phyloP scores from a whole-genome alignment of 176 grass and related monocot genomes.

The Alloteropsis semialata region DNA sequence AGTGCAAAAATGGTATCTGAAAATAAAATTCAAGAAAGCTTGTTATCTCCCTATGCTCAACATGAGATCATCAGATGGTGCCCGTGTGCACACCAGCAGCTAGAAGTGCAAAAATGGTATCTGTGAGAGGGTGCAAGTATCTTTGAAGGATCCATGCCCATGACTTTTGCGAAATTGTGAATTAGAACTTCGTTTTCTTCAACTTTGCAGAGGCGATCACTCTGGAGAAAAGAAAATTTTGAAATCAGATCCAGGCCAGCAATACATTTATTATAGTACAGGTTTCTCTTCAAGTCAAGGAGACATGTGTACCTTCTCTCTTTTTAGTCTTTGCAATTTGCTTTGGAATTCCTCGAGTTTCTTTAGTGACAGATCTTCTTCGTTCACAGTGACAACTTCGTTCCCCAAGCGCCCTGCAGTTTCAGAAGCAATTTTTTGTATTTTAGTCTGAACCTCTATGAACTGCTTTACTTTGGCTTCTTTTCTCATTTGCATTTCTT shows the following conservation, averaged over 20 bases:
- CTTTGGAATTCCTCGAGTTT: conserved; percentile 78
- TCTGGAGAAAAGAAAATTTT: conserved; percentile 45
- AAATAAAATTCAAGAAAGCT: too few relatives aligned
- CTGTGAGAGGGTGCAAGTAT: too few relatives aligned
- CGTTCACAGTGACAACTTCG: conserved; percentile 55
- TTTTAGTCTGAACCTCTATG: conserved; percentile 68
- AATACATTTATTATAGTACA: background rate
- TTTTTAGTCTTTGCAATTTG: conserved; percentile 69
- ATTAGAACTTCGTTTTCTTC: conserved; percentile 72
- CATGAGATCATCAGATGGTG: too few relatives aligned
- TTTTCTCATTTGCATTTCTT: too few relatives aligned
- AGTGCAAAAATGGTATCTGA: too few relatives aligned
- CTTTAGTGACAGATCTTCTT: conserved; percentile 82
- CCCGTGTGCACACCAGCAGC: too few relatives aligned
- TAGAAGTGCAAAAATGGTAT: too few relatives aligned
- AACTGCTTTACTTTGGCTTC: conserved; percentile 74
- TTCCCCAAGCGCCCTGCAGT: conserved; percentile 1
- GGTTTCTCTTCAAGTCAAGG: background rate
- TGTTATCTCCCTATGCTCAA: too few relatives aligned
- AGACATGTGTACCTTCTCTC: conserved; percentile 69
- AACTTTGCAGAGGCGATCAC: conserved; percentile 73
- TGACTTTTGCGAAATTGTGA: conserved; percentile 59
- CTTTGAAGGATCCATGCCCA: conserved; percentile 81
- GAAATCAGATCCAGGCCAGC: background rate
- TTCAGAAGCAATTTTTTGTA: conserved; percentile 69